Base-by-base conservation (phyloP, 1,284 basidiomycete species). In the Pyrrhoderma lamaoense region DNA sequence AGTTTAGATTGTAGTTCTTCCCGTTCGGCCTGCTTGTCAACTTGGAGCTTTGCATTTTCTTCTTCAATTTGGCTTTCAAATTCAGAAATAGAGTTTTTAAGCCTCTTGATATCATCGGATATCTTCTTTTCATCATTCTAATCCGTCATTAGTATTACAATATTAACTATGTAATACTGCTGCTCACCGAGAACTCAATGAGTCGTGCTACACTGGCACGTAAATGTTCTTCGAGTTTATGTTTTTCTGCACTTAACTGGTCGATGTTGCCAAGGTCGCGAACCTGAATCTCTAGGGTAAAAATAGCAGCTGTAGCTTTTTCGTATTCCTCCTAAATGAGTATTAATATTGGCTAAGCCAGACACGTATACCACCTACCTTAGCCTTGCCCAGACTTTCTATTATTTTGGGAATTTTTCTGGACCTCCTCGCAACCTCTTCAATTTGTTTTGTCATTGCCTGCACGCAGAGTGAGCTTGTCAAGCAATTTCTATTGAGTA, bases 21-120 rank as follows among this genome's bases (percentile, higher is more conserved):
- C 18, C 76, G 79, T 59, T 80, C 81, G 8, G 69, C 75, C 57
- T 85, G 78, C 2, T 76, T 77, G 56, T 79, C 73, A 3, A 69
- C 69, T 47, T 76, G 78, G 59, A 81, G 66, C 35, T 79, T 78
- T 36, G 66, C 66, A 18, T 71, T 69, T 63, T 88, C 85, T 11
- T 70, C 70, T 1, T 60, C 65, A 45, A 92, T 87, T 50, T 77
- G 70, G 9, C 61, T 57, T 3, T 81, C 67, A 38, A 77, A 69
- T 0, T 71, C 69, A 2, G 67, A 61, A 51, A 90, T 83, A 14
- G 70, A 61, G 0, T 51, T 60, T 7, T 77, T 74, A 22, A 74
- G 54, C 0, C 59, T 58, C 3, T 61, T 65, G 35, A 80, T 56
- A 42, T 67, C 70, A 8, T 60, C 56, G 48, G 75, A 71, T 64